phyloP scores from a whole-genome alignment of 805 yeast species.

The Wickerhamiella lipophila region DNA sequence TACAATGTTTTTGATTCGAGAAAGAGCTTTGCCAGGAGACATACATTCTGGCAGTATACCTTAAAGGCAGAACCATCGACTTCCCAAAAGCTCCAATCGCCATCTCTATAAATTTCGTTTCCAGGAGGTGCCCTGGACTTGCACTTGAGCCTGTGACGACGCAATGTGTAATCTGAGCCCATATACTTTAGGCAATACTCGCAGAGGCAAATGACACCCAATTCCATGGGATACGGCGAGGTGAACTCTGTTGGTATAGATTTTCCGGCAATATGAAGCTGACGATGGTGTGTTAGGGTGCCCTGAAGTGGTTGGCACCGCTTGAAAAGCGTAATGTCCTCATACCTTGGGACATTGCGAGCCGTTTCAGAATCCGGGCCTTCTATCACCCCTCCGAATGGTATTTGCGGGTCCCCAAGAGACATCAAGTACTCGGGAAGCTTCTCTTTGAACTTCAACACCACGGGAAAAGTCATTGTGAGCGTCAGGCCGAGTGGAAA shows the following conservation, averaged over 20 bases:
- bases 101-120: conserved; percentile 73
- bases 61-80: conserved; percentile 81
- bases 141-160: conserved; percentile 69
- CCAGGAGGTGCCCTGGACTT: conserved; percentile 72
- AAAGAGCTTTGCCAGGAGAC: conserved; percentile 78
- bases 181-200: conserved; percentile 74
- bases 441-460: background rate
- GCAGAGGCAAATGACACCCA: conserved; percentile 57
- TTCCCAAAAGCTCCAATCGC: conserved; percentile 64
- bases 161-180: conserved; percentile 50
- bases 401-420: conserved; percentile 33
- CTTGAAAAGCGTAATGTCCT: conserved; percentile 41
- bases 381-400: conserved; percentile 53
- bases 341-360: conserved; percentile 45
- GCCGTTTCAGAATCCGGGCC: conserved; percentile 48
- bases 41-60: conserved; percentile 75
- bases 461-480: background rate
- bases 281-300: conserved; percentile 25
- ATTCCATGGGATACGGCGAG: conserved; percentile 75
- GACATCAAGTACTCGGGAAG: background rate
- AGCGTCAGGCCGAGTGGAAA: too few relatives aligned
- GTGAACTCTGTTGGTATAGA: conserved; percentile 87
- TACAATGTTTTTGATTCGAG: conserved; percentile 83
- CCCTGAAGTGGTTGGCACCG: conserved; percentile 20
- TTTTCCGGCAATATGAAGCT: conserved; percentile 50